A percentile compares a stretch with the other conserved stretches of the same genome.
Conservation (phyloP, 331 rosid genomes). For the Phaseolus coccineus region DNA sequence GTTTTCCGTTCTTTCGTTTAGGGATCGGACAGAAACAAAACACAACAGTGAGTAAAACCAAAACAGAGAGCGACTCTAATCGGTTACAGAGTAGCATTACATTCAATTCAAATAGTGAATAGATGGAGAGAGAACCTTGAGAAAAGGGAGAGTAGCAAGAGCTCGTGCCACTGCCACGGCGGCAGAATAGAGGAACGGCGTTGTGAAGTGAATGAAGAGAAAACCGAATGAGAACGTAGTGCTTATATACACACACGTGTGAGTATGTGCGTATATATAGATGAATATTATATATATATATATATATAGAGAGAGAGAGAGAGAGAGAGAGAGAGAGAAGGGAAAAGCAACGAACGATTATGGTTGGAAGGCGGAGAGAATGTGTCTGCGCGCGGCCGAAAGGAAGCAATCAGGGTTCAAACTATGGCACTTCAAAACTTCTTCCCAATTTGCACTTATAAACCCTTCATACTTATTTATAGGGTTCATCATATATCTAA, state of each 20-base stretch:
- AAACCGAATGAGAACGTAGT: not conserved
- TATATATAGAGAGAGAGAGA: not conserved
- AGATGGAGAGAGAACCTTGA: conserved; percentile 9
- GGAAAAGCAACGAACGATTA: not conserved
- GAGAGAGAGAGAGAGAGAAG: not conserved
- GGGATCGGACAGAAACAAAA: conserved; percentile 10
- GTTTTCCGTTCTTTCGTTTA: not conserved
- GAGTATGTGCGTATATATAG: not conserved
- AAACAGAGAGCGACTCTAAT: conserved; percentile 6
- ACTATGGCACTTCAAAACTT: not conserved
- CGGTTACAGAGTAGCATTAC: not conserved
- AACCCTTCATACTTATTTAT: not conserved
- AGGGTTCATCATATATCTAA: not conserved
- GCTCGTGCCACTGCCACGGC: conserved; percentile 6
- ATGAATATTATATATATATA: not conserved
- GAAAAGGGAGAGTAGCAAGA: not conserved
- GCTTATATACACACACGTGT: not conserved
- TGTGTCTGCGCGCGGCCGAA: conserved; percentile 15
- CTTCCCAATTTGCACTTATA: not conserved
- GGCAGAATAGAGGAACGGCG: conserved; percentile 26
- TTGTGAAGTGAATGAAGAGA: conserved; percentile 8
- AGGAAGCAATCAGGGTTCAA: conserved; percentile 33
- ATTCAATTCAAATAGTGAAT: not conserved
- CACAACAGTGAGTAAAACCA: not conserved
- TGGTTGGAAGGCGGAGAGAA: not conserved